Evolutionary conservation across 1,284 basidiomycete species (phyloP), one percentile per base, ranked within the genome.

Genomic region (Coriolopsis trogii): DNA sequence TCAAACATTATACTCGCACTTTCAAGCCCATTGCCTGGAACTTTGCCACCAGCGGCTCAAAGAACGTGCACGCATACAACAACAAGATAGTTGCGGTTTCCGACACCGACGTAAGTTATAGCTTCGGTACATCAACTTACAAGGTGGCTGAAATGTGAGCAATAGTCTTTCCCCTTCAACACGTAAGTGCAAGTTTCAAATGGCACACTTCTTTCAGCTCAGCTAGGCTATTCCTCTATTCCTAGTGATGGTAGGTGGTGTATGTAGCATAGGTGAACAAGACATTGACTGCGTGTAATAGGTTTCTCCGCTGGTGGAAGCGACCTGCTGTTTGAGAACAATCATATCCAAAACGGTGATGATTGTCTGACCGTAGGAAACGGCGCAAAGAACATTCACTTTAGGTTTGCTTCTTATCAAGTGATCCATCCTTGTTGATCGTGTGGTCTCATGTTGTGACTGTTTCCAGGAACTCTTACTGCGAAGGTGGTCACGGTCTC

Each of bases 301-400:
- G 82, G 82, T 0, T 85, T 84, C 62, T 79, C 75, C 33, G 81
- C 80, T 3, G 77, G 77, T 25, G 82, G 83, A 4, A 76, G 72
- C 0, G 75, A 85, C 58, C 61, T 84, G 50, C 63, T 84, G 1
- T 82, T 85, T 57, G 81, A 84, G 60, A 70, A 79, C 56, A 85
- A 84, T 52, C 63, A 76, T 51, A 70, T 85, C 41, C 69, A 75
- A 40, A 85, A 84, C 48, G 82, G 82, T 0, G 84, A 85, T 53
- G 83, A 85, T 62, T 85, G 82, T 41, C 58, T 85, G 25, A 80
- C 82, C 0, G 79, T 85, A 33, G 77, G 78, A 1, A 80, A 68
- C 59, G 81, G 81, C 6, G 78, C 81, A 2, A 78, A 74, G 56
- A 79, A 83, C 55, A 80, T 86, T 31, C 70, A 72, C 46, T 83